A percentile compares a stretch with the other conserved stretches of the same genome.
phyloP scores from a whole-genome alignment of 176 grass and related monocot species.

The Alopecurus myosuroides region DNA sequence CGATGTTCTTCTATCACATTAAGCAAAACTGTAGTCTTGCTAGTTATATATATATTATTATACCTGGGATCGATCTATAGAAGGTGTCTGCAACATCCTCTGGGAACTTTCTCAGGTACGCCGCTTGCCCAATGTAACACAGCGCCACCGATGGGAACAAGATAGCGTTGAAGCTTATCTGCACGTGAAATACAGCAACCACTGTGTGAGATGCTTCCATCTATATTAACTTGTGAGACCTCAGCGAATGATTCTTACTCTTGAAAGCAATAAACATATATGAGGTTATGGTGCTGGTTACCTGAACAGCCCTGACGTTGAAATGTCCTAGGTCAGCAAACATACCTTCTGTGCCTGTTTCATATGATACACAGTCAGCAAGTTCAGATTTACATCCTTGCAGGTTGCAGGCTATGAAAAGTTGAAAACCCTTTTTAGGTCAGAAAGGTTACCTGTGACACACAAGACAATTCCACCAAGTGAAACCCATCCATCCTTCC shows the following conservation, averaged over 20 bases:
- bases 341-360: constrained; percentile 64
- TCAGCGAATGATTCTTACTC: too few relatives aligned
- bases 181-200: not conserved
- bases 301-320: constrained; percentile 62
- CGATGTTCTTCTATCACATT: not conserved
- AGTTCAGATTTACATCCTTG: too few relatives aligned
- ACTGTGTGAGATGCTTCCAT: constrained; percentile 7
- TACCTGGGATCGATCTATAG: constrained; percentile 79
- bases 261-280: not conserved
- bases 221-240: too few relatives aligned
- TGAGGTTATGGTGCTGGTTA: not conserved
- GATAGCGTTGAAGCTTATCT: constrained; percentile 65
- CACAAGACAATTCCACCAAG: constrained; percentile 72
- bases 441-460: constrained; percentile 45
- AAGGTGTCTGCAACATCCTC: constrained; percentile 49
- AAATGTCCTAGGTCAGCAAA: constrained; percentile 87
- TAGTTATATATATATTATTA: too few relatives aligned
- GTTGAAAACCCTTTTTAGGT: too few relatives aligned
- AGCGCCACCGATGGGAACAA: constrained; percentile 60
- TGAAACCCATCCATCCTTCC: constrained; percentile 55
- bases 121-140: constrained; percentile 64
- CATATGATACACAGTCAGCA: not conserved
- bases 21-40: not conserved
- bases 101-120: constrained; percentile 43
- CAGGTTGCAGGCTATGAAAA: too few relatives aligned